Evolutionary conservation across 257 asterid species (phyloP), one percentile per base, ranked within the genome.

Genomic region (Ilex aquifolium): DNA sequence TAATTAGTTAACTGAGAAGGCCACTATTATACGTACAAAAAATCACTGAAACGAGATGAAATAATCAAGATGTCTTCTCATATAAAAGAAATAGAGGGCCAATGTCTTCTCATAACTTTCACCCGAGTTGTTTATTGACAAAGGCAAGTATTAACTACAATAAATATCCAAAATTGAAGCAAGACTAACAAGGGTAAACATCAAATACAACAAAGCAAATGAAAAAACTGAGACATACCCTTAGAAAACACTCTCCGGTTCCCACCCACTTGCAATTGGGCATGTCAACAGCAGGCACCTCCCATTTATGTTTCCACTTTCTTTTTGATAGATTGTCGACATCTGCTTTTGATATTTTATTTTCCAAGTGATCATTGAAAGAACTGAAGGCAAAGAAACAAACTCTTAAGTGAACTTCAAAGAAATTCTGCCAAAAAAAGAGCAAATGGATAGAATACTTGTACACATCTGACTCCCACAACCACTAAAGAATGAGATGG

Each of bases 241-340:
- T 75, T 48, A 81, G 61, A 68, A 72, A 72, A 79, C 91, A 73
- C 56, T 70, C 74, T 70, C 90, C 91, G 13, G 97, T 87, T 79
- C 99, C 99, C 65, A 77, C 79, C 99, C 99, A 92, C 74, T 71
- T 67, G 84, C 93, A 73, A 73, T 75, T 85, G 46, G 85, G 64
- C 86, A 69, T 69, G 72, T 71, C 78, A 68, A 74, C 62, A 67
- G 93, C 89, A 27, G 95, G 91, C 72, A 66, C 64, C 74, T 76
- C 84, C 97, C 97, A 92, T 65, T 79, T 80, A 77, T 83, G 89
- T 58, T 58, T 82, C 88, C 95, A 92, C 70, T 83, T 87, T 69
- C 72, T 82, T 74, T 67, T 64, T 73, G 72, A 49, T 61, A 89
- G 63, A 16, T 67, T 40, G 53, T 81, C 84, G 57, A 71, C 77